Evolutionary conservation across 2,329 filamentous ascomycete species (phyloP).

Genomic region (Oidium heveae): DNA sequence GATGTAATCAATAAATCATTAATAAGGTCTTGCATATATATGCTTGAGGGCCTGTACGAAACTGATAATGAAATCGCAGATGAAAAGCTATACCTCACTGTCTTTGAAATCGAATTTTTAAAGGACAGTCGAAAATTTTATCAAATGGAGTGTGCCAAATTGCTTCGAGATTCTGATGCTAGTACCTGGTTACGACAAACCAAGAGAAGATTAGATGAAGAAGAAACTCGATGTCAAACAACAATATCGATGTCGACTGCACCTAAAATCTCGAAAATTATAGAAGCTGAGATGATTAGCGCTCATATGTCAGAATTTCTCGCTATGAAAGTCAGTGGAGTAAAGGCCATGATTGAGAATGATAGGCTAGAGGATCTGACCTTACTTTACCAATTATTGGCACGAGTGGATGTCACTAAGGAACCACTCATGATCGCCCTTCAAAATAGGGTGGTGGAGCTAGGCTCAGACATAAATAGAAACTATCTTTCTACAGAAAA

Average conservation of each 20-base stretch:
- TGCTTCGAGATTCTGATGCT: conserved; percentile 58
- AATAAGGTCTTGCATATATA: conserved; percentile 60
- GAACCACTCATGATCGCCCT: conserved; percentile 42
- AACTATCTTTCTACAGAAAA: conserved; percentile 29
- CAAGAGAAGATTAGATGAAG: conserved; percentile 49
- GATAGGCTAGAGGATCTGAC: conserved; percentile 53
- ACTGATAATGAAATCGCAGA: conserved; percentile 51
- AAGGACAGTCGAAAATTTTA: conserved; percentile 51
- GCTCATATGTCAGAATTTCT: conserved; percentile 61
- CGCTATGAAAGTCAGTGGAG: conserved; percentile 58
- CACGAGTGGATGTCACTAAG: conserved; percentile 53
- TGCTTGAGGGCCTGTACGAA: conserved; percentile 77
- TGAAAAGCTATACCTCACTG: conserved; percentile 58
- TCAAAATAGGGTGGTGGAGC: conserved; percentile 48
- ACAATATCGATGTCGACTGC: conserved; percentile 51
- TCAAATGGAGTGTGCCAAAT: conserved; percentile 40
- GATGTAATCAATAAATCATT: conserved; percentile 67
- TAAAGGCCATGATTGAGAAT: conserved; percentile 78
- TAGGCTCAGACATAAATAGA: conserved; percentile 66
- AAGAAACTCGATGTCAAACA: conserved; percentile 58
- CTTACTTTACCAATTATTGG: conserved; percentile 59
- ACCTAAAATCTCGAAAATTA: conserved; percentile 46
- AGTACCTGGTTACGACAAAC: conserved; percentile 60
- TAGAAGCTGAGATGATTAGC: conserved; percentile 59
- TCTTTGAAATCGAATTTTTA: conserved; percentile 62